A percentile compares a stretch with the other conserved stretches of the same genome.
Conservation (phyloP, 768 basidiomycete genomes). For the Pleurotus pulmonarius region DNA sequence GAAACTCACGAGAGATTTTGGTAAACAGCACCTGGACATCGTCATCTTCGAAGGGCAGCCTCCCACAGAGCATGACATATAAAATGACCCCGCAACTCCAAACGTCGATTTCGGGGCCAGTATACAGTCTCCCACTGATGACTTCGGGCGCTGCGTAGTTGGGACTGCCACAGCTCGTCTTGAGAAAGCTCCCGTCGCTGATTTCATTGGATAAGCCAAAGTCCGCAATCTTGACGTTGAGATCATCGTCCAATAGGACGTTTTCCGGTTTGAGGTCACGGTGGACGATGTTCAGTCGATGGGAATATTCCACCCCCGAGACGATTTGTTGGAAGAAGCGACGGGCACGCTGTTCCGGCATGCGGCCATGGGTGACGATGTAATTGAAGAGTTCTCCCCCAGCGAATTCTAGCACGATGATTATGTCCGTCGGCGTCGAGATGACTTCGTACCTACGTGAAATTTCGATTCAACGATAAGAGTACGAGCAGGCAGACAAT, state of each 20-base stretch:
- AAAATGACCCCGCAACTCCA: conserved; percentile 99
- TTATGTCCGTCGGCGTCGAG: conserved; percentile 91
- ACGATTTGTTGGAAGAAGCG: conserved; percentile 99
- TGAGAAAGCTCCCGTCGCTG: conserved; percentile 93
- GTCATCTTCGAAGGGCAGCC: conserved; percentile 96
- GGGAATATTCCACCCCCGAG: conserved; percentile 95
- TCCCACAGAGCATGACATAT: conserved; percentile 95
- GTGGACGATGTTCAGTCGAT: conserved; percentile 95
- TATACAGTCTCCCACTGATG: conserved; percentile 91
- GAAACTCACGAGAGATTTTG: conserved; percentile 79
- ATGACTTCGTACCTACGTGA: conserved; percentile 73
- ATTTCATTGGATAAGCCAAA: conserved; percentile 97
- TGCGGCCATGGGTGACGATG: conserved; percentile 90
- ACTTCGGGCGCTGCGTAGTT: conserved; percentile 99
- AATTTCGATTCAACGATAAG: conserved; percentile 11
- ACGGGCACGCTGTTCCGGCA: conserved; percentile 83
- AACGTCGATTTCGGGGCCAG: conserved; percentile 97
- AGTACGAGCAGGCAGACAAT: background rate
- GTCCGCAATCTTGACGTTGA: conserved; percentile 98
- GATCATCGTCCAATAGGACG: conserved; percentile 77
- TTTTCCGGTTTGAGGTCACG: conserved; percentile 98
- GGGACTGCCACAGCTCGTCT: conserved; percentile 96
- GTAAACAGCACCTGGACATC: conserved; percentile 90
- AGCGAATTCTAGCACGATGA: conserved; percentile 97
- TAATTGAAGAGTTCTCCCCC: conserved; percentile 98